These are phyloP conservation scores for Gossypium davidsonii DNA, from an alignment of 441 rosid genomes.

Conservation along the genomic window DNA sequence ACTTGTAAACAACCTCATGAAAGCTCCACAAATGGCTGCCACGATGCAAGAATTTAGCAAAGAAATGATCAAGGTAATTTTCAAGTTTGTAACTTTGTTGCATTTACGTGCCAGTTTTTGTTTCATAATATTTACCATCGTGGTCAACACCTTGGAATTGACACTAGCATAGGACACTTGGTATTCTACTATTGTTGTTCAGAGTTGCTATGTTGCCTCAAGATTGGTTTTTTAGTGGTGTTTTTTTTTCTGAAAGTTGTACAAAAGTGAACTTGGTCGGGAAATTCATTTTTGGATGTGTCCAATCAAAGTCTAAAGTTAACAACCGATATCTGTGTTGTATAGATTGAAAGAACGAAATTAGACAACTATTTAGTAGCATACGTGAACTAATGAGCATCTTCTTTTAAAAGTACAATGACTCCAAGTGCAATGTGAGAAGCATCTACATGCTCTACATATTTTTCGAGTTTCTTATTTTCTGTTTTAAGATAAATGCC, in stretches of 20 bases:
- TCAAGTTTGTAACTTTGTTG: background rate
- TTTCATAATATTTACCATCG: background rate
- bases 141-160: background rate
- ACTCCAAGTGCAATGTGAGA: background rate
- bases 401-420: too few relatives aligned
- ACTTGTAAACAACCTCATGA: conserved; percentile 32
- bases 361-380: background rate
- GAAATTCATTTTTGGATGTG: background rate
- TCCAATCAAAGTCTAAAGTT: background rate
- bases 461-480: background rate
- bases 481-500: background rate
- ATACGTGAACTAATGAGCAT: background rate
- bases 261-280: background rate
- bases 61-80: conserved; percentile 30
- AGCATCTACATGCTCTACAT: background rate
- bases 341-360: background rate
- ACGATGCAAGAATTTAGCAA: conserved; percentile 34
- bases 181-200: background rate
- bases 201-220: background rate
- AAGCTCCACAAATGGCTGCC: conserved; percentile 32
- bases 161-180: background rate
- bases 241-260: conserved; percentile 4
- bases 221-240: background rate
- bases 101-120: background rate
- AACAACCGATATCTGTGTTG: background rate